A percentile compares a stretch with the other conserved stretches of the same genome.
These are phyloP conservation scores for Pythium myriotylum DNA, from an alignment of 352 stramenopile species.

Conservation along the genomic window DNA sequence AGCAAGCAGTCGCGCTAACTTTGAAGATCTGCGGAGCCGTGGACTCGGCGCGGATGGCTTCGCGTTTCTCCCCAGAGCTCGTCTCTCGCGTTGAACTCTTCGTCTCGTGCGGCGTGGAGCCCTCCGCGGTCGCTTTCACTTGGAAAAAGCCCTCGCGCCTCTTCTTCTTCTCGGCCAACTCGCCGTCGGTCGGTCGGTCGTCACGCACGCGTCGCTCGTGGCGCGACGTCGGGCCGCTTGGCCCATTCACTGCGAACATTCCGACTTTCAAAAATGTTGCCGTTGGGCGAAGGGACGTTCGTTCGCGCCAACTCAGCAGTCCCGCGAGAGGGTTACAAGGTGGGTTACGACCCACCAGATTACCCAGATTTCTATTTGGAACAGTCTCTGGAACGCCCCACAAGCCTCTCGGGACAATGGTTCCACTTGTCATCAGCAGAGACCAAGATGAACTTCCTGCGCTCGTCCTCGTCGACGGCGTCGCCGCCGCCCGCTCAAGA, in stretches of 20 bases:
- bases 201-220: conserved; percentile 55
- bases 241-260: conserved; percentile 84
- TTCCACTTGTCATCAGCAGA: conserved; percentile 21
- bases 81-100: conserved; percentile 4
- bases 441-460: conserved; percentile 30
- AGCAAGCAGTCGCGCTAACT: conserved; percentile 28
- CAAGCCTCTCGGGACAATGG: conserved; percentile 3
- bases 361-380: conserved; percentile 11
- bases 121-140: neutral
- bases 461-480: conserved; percentile 18
- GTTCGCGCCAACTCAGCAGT: conserved; percentile 29
- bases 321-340: neutral
- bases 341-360: neutral
- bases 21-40: conserved; percentile 51
- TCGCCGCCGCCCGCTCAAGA: conserved; percentile 11
- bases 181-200: conserved; percentile 26
- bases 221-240: conserved; percentile 60
- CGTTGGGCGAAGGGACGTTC: conserved; percentile 10
- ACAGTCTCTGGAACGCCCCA: conserved; percentile 5
- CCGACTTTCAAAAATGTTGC: conserved; percentile 9
- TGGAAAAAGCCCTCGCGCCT: conserved; percentile 51
- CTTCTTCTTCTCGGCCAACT: conserved; percentile 30
- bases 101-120: neutral
- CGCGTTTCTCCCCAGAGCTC: no score
- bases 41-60: no score